Base-by-base conservation (phyloP, 2,329 filamentous ascomycete genomes). In the Gaeumannomyces tritici region DNA sequence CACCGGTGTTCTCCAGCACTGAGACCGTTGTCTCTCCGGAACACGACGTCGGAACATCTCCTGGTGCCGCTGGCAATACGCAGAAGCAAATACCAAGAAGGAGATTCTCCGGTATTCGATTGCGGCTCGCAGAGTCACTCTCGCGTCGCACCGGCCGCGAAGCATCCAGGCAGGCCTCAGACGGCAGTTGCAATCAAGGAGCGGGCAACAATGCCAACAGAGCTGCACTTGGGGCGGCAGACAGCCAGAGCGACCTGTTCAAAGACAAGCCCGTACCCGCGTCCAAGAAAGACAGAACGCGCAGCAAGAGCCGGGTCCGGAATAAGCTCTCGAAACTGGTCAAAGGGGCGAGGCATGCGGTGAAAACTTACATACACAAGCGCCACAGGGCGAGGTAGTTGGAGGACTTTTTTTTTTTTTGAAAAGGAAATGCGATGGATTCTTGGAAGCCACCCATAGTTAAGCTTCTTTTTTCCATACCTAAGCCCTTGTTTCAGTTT, bases 291-390 rank as follows among this genome's bases (percentile, higher is more conserved):
- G 24, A 29, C 15, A 18, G 33, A 26, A 26, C 33, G 29, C 60
- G 55, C 21, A 26, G 33, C 28, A 62, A 62, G 55, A 33, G 33
- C 24, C 29, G 54, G 13, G 27, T 64, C 15, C 57, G 60, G 54
- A n/a, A 26, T 11, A 60, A 60, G 35, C 33, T 64, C n/a, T 64
- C 63, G n/a, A 61, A 42, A 24, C 61, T 61, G 54, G 35, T 64
- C 18, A 64, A 57, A 42, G 63, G 63, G 9, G 63, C 63, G 54
- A 62, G 54, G 47, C 27, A 42, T 11, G 51, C 47, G 4, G 28
- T 62, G 18, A 59, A 57, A 29, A 29, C 27, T 33, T 58, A 58
- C 29, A 29, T 58, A 15, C 56, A n/a, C 9, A 27, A 29, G 29
- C 56, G 56, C 29, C 56, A 29, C 11, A n/a, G 56, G 56, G 42